A percentile compares a stretch with the other conserved stretches of the same genome.
These are phyloP conservation scores for Castanospermum australe DNA, from an alignment of 306 rosid species.

Conservation along the genomic window DNA sequence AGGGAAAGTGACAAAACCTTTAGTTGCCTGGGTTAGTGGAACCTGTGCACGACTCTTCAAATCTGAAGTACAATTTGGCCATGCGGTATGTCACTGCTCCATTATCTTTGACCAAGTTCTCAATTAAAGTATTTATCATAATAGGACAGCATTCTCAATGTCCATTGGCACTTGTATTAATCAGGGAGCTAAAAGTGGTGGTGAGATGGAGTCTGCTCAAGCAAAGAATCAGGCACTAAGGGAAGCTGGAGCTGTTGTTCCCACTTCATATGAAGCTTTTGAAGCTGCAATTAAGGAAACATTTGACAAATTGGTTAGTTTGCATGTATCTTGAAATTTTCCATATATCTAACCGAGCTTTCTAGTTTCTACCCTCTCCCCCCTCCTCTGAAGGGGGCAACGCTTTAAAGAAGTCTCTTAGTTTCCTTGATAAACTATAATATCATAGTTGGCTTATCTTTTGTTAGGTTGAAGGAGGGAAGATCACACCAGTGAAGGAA, in stretches of 20 bases:
- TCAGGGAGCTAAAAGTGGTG: constrained; percentile 99
- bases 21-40: constrained; percentile 99
- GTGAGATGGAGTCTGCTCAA: constrained; percentile 97
- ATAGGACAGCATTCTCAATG: constrained; percentile 27
- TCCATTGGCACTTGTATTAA: constrained; percentile 17
- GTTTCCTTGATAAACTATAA: constrained; percentile 19
- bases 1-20: constrained; percentile 89
- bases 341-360: not conserved
- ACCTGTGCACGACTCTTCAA: constrained; percentile 97
- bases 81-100: constrained; percentile 75
- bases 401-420: not conserved
- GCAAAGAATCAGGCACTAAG: constrained; percentile 91
- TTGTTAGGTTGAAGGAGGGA: constrained; percentile 65
- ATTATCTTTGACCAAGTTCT: constrained; percentile 18
- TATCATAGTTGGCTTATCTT: constrained; percentile 10
- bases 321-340: constrained; percentile 30
- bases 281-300: constrained; percentile 81
- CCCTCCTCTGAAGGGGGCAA: not conserved
- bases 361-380: constrained; percentile 2
- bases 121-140: constrained; percentile 18
- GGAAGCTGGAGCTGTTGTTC: constrained; percentile 98
- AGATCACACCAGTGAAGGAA: constrained; percentile 79
- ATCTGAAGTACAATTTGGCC: constrained; percentile 99
- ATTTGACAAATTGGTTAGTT: constrained; percentile 79
- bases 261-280: constrained; percentile 87